Evolutionary conservation across 1,284 basidiomycete genomes (phyloP), one percentile per base, ranked within the genome.

Genomic region (Hemileia vastatrix): DNA sequence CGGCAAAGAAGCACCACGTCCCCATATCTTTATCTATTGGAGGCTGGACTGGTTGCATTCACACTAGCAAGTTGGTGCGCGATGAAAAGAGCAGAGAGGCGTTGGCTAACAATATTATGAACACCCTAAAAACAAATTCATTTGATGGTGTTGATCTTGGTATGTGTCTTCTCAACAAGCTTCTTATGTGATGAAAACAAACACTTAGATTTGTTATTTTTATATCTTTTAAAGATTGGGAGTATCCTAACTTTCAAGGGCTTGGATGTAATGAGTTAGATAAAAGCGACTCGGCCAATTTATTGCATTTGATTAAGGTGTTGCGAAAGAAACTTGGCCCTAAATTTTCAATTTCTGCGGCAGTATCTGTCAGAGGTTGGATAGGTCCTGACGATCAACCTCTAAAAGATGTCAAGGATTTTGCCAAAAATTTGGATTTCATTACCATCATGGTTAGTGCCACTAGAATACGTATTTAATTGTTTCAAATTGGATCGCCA

Each of bases 401-500:
- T 19, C 19, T 61, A 24, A 61, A 51, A 5, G 58, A 61, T 52
- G 51, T 47, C 51, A 61, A 54, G 21, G 11, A 50, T 2, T 61
- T 32, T 54, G 50, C 58, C 23, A 24, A 61, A 44, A 21, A 45
- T 13, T 49, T 61, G n/a, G 58, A 61, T 36, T 61, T 61, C 9
- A 54, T 61, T 19, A 61, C 58, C 24, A 61, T 61, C 51, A 61
- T 61, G 58, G 58, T 51, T n/a, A n/a, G n/a, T n/a, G n/a, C n/a
- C n/a, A n/a, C n/a, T n/a, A n/a, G n/a, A n/a, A n/a, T n/a, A n/a
- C n/a, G n/a, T n/a, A n/a, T n/a, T n/a, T n/a, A n/a, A n/a, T n/a
- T n/a, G n/a, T n/a, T n/a, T n/a, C n/a, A n/a, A n/a, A n/a, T n/a
- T n/a, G n/a, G n/a, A n/a, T n/a, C n/a, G n/a, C n/a, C n/a, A n/a